Evolutionary conservation across 768 basidiomycete genomes (phyloP).

Genomic region (Mycena vitilis): DNA sequence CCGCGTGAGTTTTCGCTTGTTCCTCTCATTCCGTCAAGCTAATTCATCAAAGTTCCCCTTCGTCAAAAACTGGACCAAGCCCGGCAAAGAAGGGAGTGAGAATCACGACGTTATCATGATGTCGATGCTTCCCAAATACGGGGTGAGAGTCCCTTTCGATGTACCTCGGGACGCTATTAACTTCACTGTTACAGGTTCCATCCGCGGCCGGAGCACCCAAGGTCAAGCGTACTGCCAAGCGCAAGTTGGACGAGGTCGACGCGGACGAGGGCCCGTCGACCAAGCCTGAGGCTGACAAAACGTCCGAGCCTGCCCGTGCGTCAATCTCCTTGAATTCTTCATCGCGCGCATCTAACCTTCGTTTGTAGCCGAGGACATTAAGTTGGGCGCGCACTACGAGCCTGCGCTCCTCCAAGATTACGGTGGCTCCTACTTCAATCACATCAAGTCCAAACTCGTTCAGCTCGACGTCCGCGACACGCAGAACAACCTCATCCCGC

Average conservation of each 20-base stretch:
- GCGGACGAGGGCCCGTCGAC: not conserved
- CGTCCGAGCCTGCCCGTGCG: not conserved
- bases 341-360: not conserved
- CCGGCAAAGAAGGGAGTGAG: too few species aligned
- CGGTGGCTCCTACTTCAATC: not conserved
- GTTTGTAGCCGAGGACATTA: not conserved
- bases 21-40: too few species aligned
- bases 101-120: not conserved
- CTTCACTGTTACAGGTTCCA: not conserved
- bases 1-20: too few species aligned
- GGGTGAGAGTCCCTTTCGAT: not conserved
- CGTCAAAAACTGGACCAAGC: too few species aligned
- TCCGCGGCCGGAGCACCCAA: not conserved
- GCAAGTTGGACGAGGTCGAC: not conserved
- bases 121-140: constrained; percentile 4
- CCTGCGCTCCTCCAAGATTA: not conserved
- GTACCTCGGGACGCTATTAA: too few species aligned
- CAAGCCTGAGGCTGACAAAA: not conserved
- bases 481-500: constrained; percentile 5
- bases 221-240: not conserved
- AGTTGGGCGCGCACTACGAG: not conserved
- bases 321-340: not conserved
- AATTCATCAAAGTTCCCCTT: too few species aligned
- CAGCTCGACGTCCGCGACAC: not conserved
- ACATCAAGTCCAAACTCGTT: not conserved